Evolutionary conservation across 768 basidiomycete genomes (phyloP).

Genomic region (Pisolithus sp.): DNA sequence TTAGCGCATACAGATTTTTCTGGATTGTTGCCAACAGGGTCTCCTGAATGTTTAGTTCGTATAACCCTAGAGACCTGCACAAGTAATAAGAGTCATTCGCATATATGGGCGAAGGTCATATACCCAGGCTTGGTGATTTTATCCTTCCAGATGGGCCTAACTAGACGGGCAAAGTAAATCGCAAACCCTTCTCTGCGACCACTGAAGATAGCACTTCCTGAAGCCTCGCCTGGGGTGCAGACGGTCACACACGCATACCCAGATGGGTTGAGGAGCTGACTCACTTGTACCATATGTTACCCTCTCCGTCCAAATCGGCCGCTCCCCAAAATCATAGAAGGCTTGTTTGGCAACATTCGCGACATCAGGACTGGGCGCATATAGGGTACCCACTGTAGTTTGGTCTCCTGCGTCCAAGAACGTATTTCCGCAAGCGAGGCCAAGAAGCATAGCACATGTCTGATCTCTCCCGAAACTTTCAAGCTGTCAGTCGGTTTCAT

Average conservation of each 20-base stretch:
- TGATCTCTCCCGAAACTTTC: conserved; percentile 85
- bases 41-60: conserved; percentile 61
- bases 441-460: conserved; percentile 86
- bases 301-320: conserved; percentile 76
- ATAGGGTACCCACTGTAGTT: conserved; percentile 39
- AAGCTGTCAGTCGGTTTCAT: conserved; percentile 1
- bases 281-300: conserved; percentile 70
- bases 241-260: neutral
- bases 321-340: conserved; percentile 81
- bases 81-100: neutral
- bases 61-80: conserved; percentile 36
- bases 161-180: conserved; percentile 77
- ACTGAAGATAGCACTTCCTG: conserved; percentile 74
- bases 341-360: conserved; percentile 73
- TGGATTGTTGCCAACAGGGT: conserved; percentile 61
- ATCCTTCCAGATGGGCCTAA: conserved; percentile 83
- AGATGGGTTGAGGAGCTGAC: conserved; percentile 12
- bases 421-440: conserved; percentile 78
- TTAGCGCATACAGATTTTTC: conserved; percentile 71
- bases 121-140: conserved; percentile 67
- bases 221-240: conserved; percentile 46
- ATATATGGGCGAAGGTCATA: conserved; percentile 11
- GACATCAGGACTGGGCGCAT: conserved; percentile 53
- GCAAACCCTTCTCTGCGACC: conserved; percentile 86
- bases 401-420: conserved; percentile 60